Evolutionary conservation across 1,284 basidiomycete species (phyloP), one percentile per base, ranked within the genome.

Genomic region (Lentinus polychrous): DNA sequence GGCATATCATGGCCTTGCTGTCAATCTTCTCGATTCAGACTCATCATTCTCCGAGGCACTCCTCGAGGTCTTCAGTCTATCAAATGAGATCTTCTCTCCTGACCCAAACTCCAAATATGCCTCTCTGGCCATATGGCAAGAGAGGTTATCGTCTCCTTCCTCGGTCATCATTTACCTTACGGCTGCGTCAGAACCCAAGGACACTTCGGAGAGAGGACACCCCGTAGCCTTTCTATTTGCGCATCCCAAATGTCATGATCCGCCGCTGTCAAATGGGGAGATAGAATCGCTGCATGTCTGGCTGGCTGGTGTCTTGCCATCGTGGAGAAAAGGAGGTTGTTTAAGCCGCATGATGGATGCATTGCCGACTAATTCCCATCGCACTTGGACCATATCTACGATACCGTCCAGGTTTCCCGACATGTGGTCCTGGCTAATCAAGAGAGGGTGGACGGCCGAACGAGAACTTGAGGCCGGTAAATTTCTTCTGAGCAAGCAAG

Each of bases 401-500:
- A 53, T 42, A 8, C 61, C 61, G 1, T 27, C 50, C 1, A 42
- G 42, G 5, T 65, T 55, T 44, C 60, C 60, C 8, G 48, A 54
- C 7, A 62, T 64, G 61, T 62, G 60, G 59, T 46, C 22, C 2
- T 62, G 62, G 61, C 49, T 65, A 47, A 50, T 12, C 23, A 52
- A 54, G 22, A 50, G 59, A 45, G 57, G 55, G 0, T 63, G 61
- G 62, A 17, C 32, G 2, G 54, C 55, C 14, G 59, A 62, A 45
- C 46, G 55, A 17, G 57, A 58, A 12, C 42, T 60, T 14, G 48
- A 34, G 0, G 56, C 50, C 3, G 59, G 59, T 2, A 65, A 60
- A 45, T 37, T 63, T 14, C 37, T 61, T 51, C 49, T 62, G 15
- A 57, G 55, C 46, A 56, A 52, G 31, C 34, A n/a, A 8, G 27